Base-by-base conservation (phyloP, 805 yeast genomes). In the Scheffersomyces ergatensis region DNA sequence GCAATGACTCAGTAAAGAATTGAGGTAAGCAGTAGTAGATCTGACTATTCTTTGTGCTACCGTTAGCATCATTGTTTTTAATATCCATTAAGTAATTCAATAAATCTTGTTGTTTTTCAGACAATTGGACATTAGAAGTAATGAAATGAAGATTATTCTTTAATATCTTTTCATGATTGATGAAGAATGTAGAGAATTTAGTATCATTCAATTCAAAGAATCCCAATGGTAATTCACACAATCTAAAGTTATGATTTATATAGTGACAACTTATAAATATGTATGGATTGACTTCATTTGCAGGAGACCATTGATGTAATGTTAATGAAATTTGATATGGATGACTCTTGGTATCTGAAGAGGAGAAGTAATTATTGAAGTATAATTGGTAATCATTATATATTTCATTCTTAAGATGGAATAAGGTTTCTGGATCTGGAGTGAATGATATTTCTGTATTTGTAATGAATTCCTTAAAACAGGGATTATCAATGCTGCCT, bases 191-290 rank as follows among this genome's bases (percentile, higher is more conserved):
- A 8, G 50, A 44, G 16, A 51, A 29, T 9, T 40, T 46, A 1
- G 38, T 36, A 5, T 49, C 46, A 17, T 39, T 36, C 16, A 39
- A 38, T 24, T 46, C 44, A 29, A 58, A 45, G 6, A 58, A 39
- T 2, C 59, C 57, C 25, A 58, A 41, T 2, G 61, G 53, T 9
- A 58, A 25, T 25, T 55, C 57, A 38, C 54, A 47, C 15, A 43
- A 35, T 2, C 37, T 37, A 34, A 45, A 57, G 8, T 42, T 35
- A 3, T 44, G 41, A 37, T 54, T 47, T 31, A 56, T 44, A 34
- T 48, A 58, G 18, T 51, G 56, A 15, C 47, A 44, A 34, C 49
- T 48, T 15, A 52, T 39, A 32, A 55, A 53, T 17, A 57, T 38
- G 35, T 41, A 49, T 3, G 53, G 48, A 8, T 45, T 27, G 6